Conservation (phyloP, 2,329 filamentous ascomycete genomes). For the Amesomyces nigricolor region DNA sequence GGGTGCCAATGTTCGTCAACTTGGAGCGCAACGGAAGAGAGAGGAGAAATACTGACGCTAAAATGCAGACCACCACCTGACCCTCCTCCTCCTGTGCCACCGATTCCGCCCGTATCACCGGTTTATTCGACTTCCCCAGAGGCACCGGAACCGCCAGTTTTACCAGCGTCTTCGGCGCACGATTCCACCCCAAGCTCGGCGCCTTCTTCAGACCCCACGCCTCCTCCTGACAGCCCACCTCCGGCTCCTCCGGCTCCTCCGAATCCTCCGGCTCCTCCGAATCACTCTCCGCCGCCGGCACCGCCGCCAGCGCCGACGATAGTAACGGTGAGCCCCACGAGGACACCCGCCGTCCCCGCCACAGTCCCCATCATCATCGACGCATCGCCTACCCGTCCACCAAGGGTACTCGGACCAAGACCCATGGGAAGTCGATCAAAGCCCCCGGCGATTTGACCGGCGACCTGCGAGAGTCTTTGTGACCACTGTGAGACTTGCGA, state of each 20-base stretch:
- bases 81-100: no score
- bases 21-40: no score
- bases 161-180: background rate
- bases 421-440: background rate
- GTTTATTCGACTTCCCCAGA: no score
- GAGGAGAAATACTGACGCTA: no score
- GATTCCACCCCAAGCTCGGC: background rate
- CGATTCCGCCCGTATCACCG: no score
- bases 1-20: no score
- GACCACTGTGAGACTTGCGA: no score
- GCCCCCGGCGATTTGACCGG: no score
- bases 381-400: background rate
- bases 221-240: background rate
- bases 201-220: background rate
- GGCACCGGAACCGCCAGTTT: no score
- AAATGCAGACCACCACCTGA: no score
- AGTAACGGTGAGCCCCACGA: background rate
- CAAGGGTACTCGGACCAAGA: background rate
- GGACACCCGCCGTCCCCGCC: background rate
- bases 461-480: no score
- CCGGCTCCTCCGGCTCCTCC: background rate
- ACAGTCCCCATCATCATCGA: background rate
- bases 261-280: background rate
- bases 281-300: background rate
- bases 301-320: background rate